Evolutionary conservation across 2,329 filamentous ascomycete species (phyloP).

Genomic region (Hymenoscyphus salicellus): DNA sequence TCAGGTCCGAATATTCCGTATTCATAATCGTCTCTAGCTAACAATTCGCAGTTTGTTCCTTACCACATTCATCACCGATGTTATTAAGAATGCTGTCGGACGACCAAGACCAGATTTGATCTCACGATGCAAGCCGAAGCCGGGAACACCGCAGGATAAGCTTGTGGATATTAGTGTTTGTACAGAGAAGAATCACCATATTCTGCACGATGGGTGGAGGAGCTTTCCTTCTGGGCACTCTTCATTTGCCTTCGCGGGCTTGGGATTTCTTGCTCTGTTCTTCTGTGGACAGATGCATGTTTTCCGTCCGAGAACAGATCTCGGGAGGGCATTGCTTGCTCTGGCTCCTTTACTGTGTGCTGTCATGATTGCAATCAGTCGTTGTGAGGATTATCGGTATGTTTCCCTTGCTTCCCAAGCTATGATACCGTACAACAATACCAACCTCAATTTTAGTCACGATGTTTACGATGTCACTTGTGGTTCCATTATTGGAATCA

Average conservation of each 20-base stretch:
- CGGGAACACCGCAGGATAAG: constrained; percentile 45
- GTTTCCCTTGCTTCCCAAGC: background rate
- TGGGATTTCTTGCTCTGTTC: constrained; percentile 72
- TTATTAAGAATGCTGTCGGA: constrained; percentile 76
- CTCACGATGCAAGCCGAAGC: constrained; percentile 73
- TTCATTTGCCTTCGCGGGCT: constrained; percentile 73
- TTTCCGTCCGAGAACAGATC: constrained; percentile 46
- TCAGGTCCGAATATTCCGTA: constrained; percentile 44
- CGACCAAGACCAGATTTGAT: constrained; percentile 79
- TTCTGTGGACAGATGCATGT: constrained; percentile 64
- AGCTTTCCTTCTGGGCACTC: constrained; percentile 80
- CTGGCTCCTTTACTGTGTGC: constrained; percentile 60
- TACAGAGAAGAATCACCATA: constrained; percentile 65
- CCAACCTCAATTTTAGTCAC: constrained; percentile 40
- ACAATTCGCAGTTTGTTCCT: constrained; percentile 54
- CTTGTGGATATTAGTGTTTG: constrained; percentile 68
- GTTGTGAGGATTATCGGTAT: constrained; percentile 64
- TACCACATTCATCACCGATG: constrained; percentile 79
- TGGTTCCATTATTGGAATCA: constrained; percentile 58
- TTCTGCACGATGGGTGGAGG: constrained; percentile 78
- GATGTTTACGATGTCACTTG: constrained; percentile 67
- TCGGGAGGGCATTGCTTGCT: constrained; percentile 56
- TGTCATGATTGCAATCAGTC: constrained; percentile 64
- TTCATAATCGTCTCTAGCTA: background rate
- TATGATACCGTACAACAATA: background rate